Evolutionary conservation across 192 early-diverging fungal genomes (phyloP).

Genomic region (Coemansia aciculifera): DNA sequence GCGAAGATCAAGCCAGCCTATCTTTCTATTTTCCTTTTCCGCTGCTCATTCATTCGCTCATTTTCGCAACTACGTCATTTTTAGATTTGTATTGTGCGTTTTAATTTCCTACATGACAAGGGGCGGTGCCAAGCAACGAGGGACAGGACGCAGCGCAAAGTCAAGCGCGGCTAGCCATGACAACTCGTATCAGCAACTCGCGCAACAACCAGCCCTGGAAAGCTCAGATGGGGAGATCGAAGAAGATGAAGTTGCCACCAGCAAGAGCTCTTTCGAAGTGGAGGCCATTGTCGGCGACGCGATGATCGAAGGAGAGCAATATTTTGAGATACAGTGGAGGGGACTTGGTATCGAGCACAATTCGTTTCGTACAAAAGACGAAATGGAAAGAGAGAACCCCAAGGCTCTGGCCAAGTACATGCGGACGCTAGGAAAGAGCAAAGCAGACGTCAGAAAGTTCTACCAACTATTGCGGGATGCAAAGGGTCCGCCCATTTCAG

Average conservation of each 20-base stretch:
- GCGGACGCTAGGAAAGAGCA: constrained; percentile 12
- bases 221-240: neutral
- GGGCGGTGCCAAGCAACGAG: neutral
- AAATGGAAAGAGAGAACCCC: neutral
- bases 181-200: neutral
- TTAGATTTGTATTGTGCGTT: neutral
- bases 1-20: no score
- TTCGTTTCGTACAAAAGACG: neutral
- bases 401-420: constrained; percentile 11
- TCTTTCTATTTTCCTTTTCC: no score
- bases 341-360: neutral
- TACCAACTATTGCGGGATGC: constrained; percentile 23
- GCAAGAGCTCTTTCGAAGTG: neutral
- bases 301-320: neutral
- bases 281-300: neutral
- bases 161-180: neutral
- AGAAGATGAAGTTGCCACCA: neutral
- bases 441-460: constrained; percentile 35
- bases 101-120: neutral
- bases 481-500: constrained; percentile 20
- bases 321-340: neutral
- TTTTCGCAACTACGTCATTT: neutral
- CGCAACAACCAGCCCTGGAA: neutral
- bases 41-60: neutral
- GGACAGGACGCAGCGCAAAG: neutral